Percentiles rank a stretch among this genome's conserved stretches.
These are phyloP conservation scores for Phytophthora cactorum DNA, from an alignment of 352 stramenopile genomes.

Conservation along the genomic window DNA sequence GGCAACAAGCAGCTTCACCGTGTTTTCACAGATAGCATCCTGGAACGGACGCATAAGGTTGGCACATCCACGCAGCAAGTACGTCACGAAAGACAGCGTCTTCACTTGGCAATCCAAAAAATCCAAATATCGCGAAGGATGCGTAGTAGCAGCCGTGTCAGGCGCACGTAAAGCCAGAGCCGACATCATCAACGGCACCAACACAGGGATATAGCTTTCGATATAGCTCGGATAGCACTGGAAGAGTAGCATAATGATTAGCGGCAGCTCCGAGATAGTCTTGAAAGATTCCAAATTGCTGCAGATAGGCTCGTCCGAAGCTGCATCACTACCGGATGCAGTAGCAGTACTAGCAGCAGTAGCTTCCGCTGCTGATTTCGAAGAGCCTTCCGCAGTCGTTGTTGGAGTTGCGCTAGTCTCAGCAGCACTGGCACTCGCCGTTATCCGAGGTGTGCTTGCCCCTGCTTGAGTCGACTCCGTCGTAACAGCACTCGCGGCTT, in stretches of 20 bases:
- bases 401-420: constrained; percentile 11
- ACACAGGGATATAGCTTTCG: constrained; percentile 93
- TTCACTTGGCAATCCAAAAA: constrained; percentile 97
- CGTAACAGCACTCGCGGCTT: constrained; percentile 11
- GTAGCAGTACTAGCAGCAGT: constrained; percentile 9
- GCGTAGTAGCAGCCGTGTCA: constrained; percentile 55
- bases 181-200: constrained; percentile 98
- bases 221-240: constrained; percentile 98
- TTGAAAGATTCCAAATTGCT: constrained; percentile 93
- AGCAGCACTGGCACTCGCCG: background rate
- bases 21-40: constrained; percentile 93
- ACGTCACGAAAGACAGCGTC: constrained; percentile 98
- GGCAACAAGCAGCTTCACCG: constrained; percentile 95
- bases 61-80: constrained; percentile 93
- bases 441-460: constrained; percentile 8
- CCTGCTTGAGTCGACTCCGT: constrained; percentile 9
- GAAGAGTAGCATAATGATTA: constrained; percentile 99
- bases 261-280: constrained; percentile 96
- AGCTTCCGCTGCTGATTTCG: constrained; percentile 17
- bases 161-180: constrained; percentile 89
- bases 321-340: constrained; percentile 11
- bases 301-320: constrained; percentile 62
- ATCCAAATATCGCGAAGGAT: constrained; percentile 84
- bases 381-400: constrained; percentile 8
- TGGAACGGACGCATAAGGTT: constrained; percentile 95